Base-by-base conservation (phyloP, 768 basidiomycete genomes). In the Boletellus ananas region DNA sequence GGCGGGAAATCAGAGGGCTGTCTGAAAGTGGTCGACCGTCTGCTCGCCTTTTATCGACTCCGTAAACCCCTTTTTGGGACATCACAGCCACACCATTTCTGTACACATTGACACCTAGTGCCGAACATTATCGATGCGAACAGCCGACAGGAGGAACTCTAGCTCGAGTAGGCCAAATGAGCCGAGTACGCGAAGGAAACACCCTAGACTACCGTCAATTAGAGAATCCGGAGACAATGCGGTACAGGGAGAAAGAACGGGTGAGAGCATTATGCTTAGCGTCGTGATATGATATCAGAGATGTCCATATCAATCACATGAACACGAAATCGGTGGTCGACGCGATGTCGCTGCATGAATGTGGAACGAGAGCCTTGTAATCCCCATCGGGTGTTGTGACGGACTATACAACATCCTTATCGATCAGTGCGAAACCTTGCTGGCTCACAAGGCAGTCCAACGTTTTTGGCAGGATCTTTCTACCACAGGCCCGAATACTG, bases 231-330 rank as follows among this genome's bases (percentile, higher is more conserved):
- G 64, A 50, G 58, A 52, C 46, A 65, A 31, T 56, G 63, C 61
- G 63, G 64, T 14, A 56, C 3, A 47, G 48, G 63, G 64, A 52
- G 52, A 55, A 63, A 63, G 59, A 59, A 49, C 61, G 61, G 63
- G 37, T 17, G 49, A 55, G 50, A 51, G 11, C 11, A 47, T 21
- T 34, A 45, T 29, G 17, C 41, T 37, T 3, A n/a, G n/a, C n/a
- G 11, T 18, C 9, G 17, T 37, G 36, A 11, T 9, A 29, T 11
- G 29, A 29, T 29, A 10, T 37, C 36, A 18, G 17, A 20, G 4
- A n/a, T 10, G 14, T 37, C 36, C 36, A 18, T 37, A 10, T 20
- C 36, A 9, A 36, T 9, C 38, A 40, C 38, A 29, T 29, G 23
- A 29, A 29, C 11, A 29, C 29, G 29, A 29, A 29, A 29, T 29